Percentiles rank a stretch among this genome's conserved stretches.
Conservation (phyloP, 2,329 filamentous ascomycete genomes). For the Chlorencoelia australis region DNA sequence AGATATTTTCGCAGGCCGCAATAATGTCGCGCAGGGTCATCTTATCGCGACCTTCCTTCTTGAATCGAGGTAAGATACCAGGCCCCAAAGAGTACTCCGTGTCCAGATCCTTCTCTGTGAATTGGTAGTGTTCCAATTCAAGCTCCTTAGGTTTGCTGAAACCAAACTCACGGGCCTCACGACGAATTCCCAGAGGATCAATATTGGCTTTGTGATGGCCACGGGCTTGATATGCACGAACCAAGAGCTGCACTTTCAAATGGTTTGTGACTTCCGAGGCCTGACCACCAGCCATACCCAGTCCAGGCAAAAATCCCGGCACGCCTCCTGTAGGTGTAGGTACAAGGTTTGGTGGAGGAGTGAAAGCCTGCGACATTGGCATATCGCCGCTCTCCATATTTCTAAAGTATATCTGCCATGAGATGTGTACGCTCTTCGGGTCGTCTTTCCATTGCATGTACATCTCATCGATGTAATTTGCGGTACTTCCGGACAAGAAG, state of each 20-base stretch:
- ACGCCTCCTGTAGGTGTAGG: constrained; percentile 72
- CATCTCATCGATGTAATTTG: constrained; percentile 99
- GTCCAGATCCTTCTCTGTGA: constrained; percentile 88
- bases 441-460: constrained; percentile 96
- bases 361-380: constrained; percentile 95
- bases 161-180: constrained; percentile 72
- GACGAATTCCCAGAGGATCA: constrained; percentile 88
- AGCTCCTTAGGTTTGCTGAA: constrained; percentile 88
- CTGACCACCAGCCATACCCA: constrained; percentile 53
- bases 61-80: constrained; percentile 90
- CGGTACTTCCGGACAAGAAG: constrained; percentile 92
- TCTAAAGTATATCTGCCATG: constrained; percentile 98
- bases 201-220: constrained; percentile 98
- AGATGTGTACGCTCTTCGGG: constrained; percentile 87
- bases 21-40: constrained; percentile 97
- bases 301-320: constrained; percentile 59
- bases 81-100: constrained; percentile 86
- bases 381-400: constrained; percentile 99
- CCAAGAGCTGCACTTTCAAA: constrained; percentile 93
- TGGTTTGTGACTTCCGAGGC: constrained; percentile 88
- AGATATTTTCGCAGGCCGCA: constrained; percentile 84
- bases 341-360: constrained; percentile 85
- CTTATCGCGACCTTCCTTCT: constrained; percentile 77
- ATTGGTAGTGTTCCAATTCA: constrained; percentile 86
- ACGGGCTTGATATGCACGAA: constrained; percentile 94